phyloP scores from a whole-genome alignment of 768 basidiomycete genomes.

The Piloderma croceum region DNA sequence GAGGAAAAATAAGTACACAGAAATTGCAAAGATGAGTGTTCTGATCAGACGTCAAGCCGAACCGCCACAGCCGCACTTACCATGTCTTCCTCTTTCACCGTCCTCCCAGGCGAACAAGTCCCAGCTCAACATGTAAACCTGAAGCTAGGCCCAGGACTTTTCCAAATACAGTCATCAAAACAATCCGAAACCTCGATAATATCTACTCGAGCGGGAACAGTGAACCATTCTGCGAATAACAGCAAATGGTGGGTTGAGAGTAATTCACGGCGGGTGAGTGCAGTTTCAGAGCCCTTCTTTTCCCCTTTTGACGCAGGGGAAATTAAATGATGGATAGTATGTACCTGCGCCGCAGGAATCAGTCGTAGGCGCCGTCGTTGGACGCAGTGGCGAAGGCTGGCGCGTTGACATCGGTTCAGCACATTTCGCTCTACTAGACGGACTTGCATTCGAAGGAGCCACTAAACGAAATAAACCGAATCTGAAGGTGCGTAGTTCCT shows the following conservation, averaged over 20 bases:
- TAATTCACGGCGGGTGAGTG: conserved; percentile 76
- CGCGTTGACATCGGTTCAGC: conserved; percentile 92
- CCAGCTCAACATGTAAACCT: conserved; percentile 72
- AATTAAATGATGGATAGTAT: conserved; percentile 50
- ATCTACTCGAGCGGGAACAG: conserved; percentile 64
- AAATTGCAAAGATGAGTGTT: too few species aligned
- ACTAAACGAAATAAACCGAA: conserved; percentile 93
- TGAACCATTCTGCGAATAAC: conserved; percentile 65
- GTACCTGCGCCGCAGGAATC: conserved; percentile 85
- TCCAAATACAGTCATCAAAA: conserved; percentile 45
- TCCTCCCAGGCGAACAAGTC: conserved; percentile 80
- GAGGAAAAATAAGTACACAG: too few species aligned
- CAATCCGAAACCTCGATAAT: conserved; percentile 32
- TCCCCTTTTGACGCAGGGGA: conserved; percentile 3
- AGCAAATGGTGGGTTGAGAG: conserved; percentile 88
- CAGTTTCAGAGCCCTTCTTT: neutral
- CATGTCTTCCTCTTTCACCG: too few species aligned
- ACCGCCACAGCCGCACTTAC: too few species aligned
- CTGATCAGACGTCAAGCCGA: too few species aligned
- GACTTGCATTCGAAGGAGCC: conserved; percentile 91
- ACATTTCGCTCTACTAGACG: conserved; percentile 80
- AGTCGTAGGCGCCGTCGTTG: conserved; percentile 78
- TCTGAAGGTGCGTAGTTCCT: conserved; percentile 58
- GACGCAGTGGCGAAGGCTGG: conserved; percentile 82
- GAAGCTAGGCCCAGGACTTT: conserved; percentile 81